A percentile compares a stretch with the other conserved stretches of the same genome.
These are phyloP conservation scores for Ogataea nakhonphanomensis DNA, from an alignment of 805 yeast genomes.

Conservation along the genomic window DNA sequence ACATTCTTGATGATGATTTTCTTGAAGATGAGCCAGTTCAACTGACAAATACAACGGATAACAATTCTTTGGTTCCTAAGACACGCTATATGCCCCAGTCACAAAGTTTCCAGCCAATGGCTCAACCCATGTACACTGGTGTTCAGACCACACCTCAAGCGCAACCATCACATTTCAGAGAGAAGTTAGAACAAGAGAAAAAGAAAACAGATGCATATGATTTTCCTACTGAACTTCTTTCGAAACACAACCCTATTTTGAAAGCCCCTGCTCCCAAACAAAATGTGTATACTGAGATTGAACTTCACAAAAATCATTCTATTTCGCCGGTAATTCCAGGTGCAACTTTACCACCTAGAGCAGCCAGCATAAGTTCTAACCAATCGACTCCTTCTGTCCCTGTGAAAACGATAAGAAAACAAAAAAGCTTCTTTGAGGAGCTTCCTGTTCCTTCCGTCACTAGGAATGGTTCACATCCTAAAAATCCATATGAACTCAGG, in stretches of 20 bases:
- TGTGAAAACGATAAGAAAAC: constrained; percentile 14
- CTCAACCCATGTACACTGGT: too few relatives aligned
- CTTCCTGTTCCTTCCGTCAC: constrained; percentile 38
- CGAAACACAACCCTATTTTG: constrained; percentile 37
- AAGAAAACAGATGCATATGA: constrained; percentile 75
- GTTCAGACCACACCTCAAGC: constrained; percentile 2
- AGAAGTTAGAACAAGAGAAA: constrained; percentile 43
- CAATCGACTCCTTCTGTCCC: constrained; percentile 11
- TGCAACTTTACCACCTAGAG: constrained; percentile 1
- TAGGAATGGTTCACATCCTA: constrained; percentile 17
- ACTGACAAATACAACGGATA: too few relatives aligned
- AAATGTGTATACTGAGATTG: constrained; percentile 30
- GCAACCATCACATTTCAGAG: constrained; percentile 2
- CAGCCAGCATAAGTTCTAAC: not conserved
- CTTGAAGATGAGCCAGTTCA: constrained; percentile 22
- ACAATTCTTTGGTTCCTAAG: too few relatives aligned
- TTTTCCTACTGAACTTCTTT: constrained; percentile 57
- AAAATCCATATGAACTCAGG: constrained; percentile 24
- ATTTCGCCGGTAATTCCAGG: constrained; percentile 9
- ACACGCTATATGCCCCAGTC: too few relatives aligned
- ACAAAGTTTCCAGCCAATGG: too few relatives aligned
- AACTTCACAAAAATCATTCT: constrained; percentile 14
- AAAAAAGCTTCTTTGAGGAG: constrained; percentile 57
- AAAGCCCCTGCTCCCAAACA: constrained; percentile 35
- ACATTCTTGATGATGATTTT: constrained; percentile 38